phyloP scores from a whole-genome alignment of 495 filamentous ascomycete species.

The Terfezia boudieri region DNA sequence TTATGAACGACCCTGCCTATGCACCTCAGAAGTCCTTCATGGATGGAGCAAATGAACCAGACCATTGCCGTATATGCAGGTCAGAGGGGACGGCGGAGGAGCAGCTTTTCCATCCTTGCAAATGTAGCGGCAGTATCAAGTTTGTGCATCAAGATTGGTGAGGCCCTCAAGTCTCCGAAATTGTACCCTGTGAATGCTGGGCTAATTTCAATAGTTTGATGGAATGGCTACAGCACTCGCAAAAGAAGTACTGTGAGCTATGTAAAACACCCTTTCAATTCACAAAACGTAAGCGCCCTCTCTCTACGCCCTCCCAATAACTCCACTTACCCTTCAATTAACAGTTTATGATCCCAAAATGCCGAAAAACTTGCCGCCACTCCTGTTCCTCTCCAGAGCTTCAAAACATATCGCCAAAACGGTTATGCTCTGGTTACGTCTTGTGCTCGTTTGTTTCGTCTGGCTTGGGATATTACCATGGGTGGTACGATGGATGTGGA shows the following conservation, averaged over 20 bases:
- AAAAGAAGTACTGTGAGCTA: slow-evolving; percentile 97
- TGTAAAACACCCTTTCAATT: slow-evolving; percentile 97
- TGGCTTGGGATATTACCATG: slow-evolving; percentile 82
- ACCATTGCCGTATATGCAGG: slow-evolving; percentile 89
- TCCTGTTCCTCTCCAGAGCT: slow-evolving; percentile 57
- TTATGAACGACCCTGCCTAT: slow-evolving; percentile 46
- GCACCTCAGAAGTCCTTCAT: slow-evolving; percentile 16
- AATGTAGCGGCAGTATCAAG: slow-evolving; percentile 96
- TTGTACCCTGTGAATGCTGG: not conserved
- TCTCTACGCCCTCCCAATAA: not conserved
- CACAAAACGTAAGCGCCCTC: slow-evolving; percentile 37
- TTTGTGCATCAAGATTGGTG: slow-evolving; percentile 85
- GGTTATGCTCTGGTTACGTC: slow-evolving; percentile 52
- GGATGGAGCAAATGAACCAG: slow-evolving; percentile 28
- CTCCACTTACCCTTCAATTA: not conserved
- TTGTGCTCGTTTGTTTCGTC: slow-evolving; percentile 55
- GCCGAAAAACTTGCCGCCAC: slow-evolving; percentile 57
- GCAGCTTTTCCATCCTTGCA: slow-evolving; percentile 90
- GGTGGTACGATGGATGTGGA: slow-evolving; percentile 77
- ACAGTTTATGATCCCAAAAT: slow-evolving; percentile 68
- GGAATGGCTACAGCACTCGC: slow-evolving; percentile 92
- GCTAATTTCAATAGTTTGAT: slow-evolving; percentile 33
- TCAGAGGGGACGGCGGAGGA: slow-evolving; percentile 68
- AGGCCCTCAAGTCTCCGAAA: slow-evolving; percentile 1
- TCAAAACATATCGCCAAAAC: slow-evolving; percentile 45